Conservation (phyloP, 2,329 filamentous ascomycete species). For the Annulohypoxylon truncatum region DNA sequence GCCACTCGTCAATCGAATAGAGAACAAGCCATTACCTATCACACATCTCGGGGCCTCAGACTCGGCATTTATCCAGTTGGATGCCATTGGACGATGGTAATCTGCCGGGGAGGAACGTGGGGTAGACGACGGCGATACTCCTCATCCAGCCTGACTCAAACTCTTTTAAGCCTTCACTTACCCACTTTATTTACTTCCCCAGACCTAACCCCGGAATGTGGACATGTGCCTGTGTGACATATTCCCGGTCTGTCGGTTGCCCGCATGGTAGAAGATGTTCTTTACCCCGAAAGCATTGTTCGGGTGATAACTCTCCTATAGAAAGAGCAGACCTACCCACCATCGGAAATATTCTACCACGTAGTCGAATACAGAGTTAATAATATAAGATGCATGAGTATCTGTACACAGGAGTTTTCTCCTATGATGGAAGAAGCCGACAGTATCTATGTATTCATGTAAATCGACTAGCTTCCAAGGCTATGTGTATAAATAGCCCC, state of each 20-base stretch:
- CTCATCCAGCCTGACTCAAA: slow-evolving; percentile 36
- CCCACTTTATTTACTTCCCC: slow-evolving; percentile 29
- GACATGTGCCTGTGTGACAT: slow-evolving; percentile 13
- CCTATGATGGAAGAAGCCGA: no score
- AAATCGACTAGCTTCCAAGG: no score
- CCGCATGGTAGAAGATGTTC: not conserved
- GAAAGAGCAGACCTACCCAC: not conserved
- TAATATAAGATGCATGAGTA: no score
- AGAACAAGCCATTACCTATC: slow-evolving; percentile 24
- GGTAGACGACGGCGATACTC: slow-evolving; percentile 37
- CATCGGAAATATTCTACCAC: not conserved
- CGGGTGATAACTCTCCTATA: not conserved
- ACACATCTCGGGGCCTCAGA: slow-evolving; percentile 12
- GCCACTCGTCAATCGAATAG: slow-evolving; percentile 11
- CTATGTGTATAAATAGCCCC: no score
- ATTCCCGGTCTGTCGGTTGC: not conserved
- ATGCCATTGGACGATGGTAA: slow-evolving; percentile 32
- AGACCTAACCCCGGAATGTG: not conserved
- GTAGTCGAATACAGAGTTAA: not conserved
- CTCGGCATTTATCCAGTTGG: slow-evolving; percentile 37
- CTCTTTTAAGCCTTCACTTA: slow-evolving; percentile 23
- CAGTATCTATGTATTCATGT: no score
- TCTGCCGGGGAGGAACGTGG: slow-evolving; percentile 40
- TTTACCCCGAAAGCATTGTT: not conserved
- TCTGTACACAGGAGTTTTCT: no score